Base-by-base conservation (phyloP, 768 basidiomycete species). In the Pseudohyphozyma bogoriensis region DNA sequence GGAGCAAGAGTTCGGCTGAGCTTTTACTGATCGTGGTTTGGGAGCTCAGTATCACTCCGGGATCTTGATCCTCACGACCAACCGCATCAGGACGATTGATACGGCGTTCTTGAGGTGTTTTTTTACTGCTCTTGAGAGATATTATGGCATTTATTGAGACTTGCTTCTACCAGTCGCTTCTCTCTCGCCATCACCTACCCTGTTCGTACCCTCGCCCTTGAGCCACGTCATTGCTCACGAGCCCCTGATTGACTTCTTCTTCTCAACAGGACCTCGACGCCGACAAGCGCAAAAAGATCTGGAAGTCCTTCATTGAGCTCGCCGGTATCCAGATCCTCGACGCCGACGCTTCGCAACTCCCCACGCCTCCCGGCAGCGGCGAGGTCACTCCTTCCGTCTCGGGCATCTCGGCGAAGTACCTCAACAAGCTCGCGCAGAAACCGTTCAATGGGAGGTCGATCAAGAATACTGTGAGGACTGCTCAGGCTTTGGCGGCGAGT, bases 401-500 rank as follows among this genome's bases (percentile, higher is more conserved):
- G 72, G 70, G 1, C 69, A 6, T 83, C 39, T 74, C 76, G 2
- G 65, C 68, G 1, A 77, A 76, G 28, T 73, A 83, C 60, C 75
- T 82, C 40, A 71, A 68, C 33, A 71, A 74, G 49, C 74, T 85
- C 9, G 79, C 80, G 6, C 74, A 72, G 69, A 75, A 79, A 2
- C 9, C 26, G 64, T 75, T 84, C 59, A 84, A 84, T 67, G 83
- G 83, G 13, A 69, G 83, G 50, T 31, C 32, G 74, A 84, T 84
- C 69, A 85, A 83, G 79, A 84, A 85, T 62, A 81, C 81, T 8
- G 81, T 80, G 28, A 76, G 81, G 63, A 85, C 82, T 2, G 83
- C 83, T 24, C 78, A 79, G 56, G 80, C 81, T 54, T 74, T 84
- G 32, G 82, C 83, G 22, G 60, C 75, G 7, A 81, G 78, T 1